Conservation (phyloP, 2,329 filamentous ascomycete species). For the Colletotrichum truncatum region DNA sequence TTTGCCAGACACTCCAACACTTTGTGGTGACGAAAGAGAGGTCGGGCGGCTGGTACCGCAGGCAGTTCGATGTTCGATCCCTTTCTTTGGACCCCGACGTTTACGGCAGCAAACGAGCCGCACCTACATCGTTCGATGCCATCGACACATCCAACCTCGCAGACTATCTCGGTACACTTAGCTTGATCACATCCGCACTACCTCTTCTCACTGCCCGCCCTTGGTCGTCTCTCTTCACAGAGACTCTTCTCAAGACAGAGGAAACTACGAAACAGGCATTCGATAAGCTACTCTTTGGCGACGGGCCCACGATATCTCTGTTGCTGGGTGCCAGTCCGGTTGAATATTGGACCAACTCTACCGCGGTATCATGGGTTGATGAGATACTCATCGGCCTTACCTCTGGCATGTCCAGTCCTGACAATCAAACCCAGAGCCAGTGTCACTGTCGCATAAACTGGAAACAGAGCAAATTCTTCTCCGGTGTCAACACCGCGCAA, state of each 20-base stretch:
- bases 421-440: conserved; percentile 25
- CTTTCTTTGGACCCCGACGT: conserved; percentile 51
- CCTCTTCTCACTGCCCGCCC: conserved; percentile 55
- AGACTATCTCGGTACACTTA: conserved; percentile 49
- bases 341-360: conserved; percentile 61
- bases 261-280: conserved; percentile 42
- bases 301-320: conserved; percentile 55
- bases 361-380: conserved; percentile 48
- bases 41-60: conserved; percentile 52
- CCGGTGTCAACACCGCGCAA: conserved; percentile 34
- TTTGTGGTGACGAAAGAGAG: conserved; percentile 37
- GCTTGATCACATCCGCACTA: conserved; percentile 49
- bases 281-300: conserved; percentile 53
- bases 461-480: conserved; percentile 46
- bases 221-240: conserved; percentile 57
- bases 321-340: conserved; percentile 60
- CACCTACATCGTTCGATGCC: conserved; percentile 58
- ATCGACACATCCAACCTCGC: conserved; percentile 62
- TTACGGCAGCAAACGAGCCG: conserved; percentile 46
- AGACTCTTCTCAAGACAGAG: conserved; percentile 31
- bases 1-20: conserved; percentile 61
- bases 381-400: conserved; percentile 44
- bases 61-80: conserved; percentile 46
- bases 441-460: conserved; percentile 43
- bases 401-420: neutral